Percentiles rank a stretch among this genome's conserved stretches.
Conservation (phyloP, 2,329 filamentous ascomycete genomes). For the Thielaviopsis populi region DNA sequence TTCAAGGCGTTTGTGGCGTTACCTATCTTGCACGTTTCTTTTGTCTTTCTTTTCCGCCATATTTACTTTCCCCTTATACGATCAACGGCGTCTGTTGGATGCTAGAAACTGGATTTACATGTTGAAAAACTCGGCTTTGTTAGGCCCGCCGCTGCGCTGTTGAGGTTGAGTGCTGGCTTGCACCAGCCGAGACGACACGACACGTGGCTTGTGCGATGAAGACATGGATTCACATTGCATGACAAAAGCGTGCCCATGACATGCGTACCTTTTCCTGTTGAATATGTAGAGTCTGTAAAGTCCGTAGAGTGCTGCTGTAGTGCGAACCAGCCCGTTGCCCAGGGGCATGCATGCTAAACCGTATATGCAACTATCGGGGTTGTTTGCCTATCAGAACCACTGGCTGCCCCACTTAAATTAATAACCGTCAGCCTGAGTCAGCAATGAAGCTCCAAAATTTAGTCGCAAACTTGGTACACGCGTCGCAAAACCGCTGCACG, state of each 20-base stretch:
- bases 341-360: neutral
- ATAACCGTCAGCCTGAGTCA: neutral
- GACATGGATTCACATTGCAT: no score
- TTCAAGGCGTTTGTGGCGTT: conserved; percentile 16
- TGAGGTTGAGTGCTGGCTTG: no score
- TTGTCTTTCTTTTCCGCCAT: neutral
- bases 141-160: no score
- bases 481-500: neutral
- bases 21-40: conserved; percentile 1
- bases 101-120: neutral
- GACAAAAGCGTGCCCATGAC: no score
- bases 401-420: neutral
- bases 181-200: no score
- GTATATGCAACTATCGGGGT: neutral
- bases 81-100: neutral
- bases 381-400: neutral
- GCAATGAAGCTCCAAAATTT: neutral
- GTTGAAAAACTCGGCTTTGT: neutral
- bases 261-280: no score
- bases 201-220: no score
- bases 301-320: no score
- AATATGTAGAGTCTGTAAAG: no score
- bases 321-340: no score
- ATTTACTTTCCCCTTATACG: neutral
- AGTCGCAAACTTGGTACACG: neutral